These are phyloP conservation scores for Cercospora citrullina DNA, from an alignment of 2,329 filamentous ascomycete species.

Conservation along the genomic window DNA sequence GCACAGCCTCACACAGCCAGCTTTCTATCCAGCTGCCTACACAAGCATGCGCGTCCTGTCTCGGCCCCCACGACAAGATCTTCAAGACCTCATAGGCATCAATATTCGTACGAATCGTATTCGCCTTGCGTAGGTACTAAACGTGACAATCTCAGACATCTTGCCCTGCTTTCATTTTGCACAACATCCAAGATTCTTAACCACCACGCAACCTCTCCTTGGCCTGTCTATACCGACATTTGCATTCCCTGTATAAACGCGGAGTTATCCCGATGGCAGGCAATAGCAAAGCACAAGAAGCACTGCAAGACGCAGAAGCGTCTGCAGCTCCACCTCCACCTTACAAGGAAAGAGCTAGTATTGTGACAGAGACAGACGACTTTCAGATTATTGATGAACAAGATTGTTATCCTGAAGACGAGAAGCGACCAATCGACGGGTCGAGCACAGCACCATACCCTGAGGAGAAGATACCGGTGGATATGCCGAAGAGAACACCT, in stretches of 20 bases:
- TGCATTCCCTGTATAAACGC: neutral
- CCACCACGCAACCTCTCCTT: conserved; percentile 6
- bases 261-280: neutral
- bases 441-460: neutral
- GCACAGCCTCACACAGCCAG: conserved; percentile 15
- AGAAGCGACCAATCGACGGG: neutral
- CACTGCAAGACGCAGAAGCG: conserved; percentile 17
- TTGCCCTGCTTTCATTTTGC: neutral
- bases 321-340: conserved; percentile 16
- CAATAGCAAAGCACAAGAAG: conserved; percentile 18
- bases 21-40: conserved; percentile 14
- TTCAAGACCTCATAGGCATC: conserved; percentile 12
- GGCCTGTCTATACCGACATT: conserved; percentile 7
- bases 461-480: neutral
- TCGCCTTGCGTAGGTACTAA: conserved; percentile 9
- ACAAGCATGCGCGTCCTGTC: conserved; percentile 12
- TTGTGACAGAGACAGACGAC: conserved; percentile 14
- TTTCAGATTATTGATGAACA: conserved; percentile 18
- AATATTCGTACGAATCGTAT: neutral
- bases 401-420: conserved; percentile 8
- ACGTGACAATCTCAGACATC: conserved; percentile 3
- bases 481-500: neutral
- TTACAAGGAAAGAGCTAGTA: conserved; percentile 15
- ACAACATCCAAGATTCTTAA: conserved; percentile 10
- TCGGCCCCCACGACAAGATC: conserved; percentile 11